Evolutionary conservation across 495 filamentous ascomycete genomes (phyloP), one percentile per base, ranked within the genome.

Genomic region (Penicillium ucsense): DNA sequence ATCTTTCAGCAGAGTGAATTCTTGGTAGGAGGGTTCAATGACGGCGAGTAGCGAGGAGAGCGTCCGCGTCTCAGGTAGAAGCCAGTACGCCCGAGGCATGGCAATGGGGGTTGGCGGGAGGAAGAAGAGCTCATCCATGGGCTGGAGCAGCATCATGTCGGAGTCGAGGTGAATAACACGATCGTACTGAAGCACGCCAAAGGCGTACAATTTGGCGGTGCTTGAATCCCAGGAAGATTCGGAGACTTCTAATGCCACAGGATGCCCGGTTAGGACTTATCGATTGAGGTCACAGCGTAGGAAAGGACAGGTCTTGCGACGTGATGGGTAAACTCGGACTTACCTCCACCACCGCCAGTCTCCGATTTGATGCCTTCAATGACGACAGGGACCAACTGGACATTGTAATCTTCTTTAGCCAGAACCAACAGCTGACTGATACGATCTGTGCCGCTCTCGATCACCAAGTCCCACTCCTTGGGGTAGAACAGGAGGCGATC

Each of bases 1-100:
- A 10, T 74, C 71, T 58, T 76, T 67, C 35, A 86, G 62, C 10
- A 71, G 69, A 6, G 62, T 62, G 41, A 77, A 82, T 42, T 80
- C 77, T 6, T 60, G 52, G 34, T 64, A 69, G 8, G 78, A 80
- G 0, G 86, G 85, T 39, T 81, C 63, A 34, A 89, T 63, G 10
- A 89, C 72, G 50, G 87, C 71, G 31, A 90, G 46, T 9, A 82
- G 76, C 5, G 79, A 83, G 0, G 75, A 77, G 8, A 89, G 69
- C 1, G 68, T 66, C 31, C 73, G 71, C 0, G 63, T 59, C 0
- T 77, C 64, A 0, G 80, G 74, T 10, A 78, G 64, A 4, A 78
- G 64, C 85, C 85, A 89, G 63, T 89, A 87, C 3, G 84, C 83
- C 11, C 82, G 75, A 4, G 83, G 77, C 73, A 88, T 84, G 10